phyloP scores from a whole-genome alignment of 306 rosid genomes.

The Spatholobus suberectus region DNA sequence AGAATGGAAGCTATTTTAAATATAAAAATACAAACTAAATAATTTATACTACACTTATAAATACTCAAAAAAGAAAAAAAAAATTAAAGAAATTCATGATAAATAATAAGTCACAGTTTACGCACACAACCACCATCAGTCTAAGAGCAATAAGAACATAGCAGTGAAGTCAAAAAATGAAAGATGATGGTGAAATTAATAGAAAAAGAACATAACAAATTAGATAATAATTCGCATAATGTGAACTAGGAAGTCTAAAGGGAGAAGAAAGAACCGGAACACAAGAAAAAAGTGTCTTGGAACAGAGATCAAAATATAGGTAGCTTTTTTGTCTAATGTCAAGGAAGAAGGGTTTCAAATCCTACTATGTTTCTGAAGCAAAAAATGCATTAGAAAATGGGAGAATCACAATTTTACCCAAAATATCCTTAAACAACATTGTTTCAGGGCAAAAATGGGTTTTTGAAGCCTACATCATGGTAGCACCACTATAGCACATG shows the following conservation, averaged over 20 bases:
- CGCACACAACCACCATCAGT: background rate
- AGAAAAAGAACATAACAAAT: background rate
- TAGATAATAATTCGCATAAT: background rate
- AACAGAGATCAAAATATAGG: background rate
- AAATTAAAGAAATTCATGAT: too few species aligned
- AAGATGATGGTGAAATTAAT: background rate
- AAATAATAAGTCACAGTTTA: background rate
- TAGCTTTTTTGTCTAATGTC: background rate
- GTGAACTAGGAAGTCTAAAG: background rate
- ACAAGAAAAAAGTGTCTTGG: background rate
- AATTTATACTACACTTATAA: background rate
- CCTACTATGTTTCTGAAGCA: background rate
- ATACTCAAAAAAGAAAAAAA: background rate
- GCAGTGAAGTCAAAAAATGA: background rate
- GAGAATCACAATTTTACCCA: background rate
- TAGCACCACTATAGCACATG: background rate
- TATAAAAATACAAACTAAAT: background rate
- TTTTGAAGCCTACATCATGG: background rate
- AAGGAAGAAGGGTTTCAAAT: background rate
- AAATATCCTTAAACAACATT: background rate
- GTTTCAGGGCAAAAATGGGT: background rate
- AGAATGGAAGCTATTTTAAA: background rate
- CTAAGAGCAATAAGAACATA: background rate
- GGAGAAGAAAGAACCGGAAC: background rate
- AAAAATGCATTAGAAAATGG: background rate